These are phyloP conservation scores for Zostera marina DNA, from an alignment of 116 monocot species.

Conservation along the genomic window DNA sequence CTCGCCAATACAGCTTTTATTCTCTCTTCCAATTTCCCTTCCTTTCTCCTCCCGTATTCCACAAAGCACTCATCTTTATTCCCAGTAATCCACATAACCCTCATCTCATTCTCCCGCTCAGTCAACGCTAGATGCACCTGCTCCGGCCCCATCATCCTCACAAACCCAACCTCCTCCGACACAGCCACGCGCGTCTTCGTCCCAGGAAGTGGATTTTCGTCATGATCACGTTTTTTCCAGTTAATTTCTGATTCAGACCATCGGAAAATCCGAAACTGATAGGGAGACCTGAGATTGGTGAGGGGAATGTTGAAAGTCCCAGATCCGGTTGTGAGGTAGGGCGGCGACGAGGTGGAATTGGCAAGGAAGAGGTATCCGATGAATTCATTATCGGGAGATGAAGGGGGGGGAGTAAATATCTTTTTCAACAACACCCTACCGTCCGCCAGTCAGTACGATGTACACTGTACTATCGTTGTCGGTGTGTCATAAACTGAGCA, in stretches of 20 bases:
- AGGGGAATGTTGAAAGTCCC: slow-evolving; percentile 60
- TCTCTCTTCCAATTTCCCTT: slow-evolving; percentile 19
- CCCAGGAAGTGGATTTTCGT: slow-evolving; percentile 62
- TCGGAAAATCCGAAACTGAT: slow-evolving; percentile 72
- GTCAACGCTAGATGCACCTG: slow-evolving; percentile 83
- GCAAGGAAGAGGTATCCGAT: slow-evolving; percentile 84
- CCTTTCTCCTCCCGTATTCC: slow-evolving; percentile 39
- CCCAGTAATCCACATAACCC: slow-evolving; percentile 68
- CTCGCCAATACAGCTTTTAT: slow-evolving; percentile 34
- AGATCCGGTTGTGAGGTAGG: slow-evolving; percentile 33
- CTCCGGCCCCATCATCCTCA: slow-evolving; percentile 23
- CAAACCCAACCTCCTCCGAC: slow-evolving; percentile 32
- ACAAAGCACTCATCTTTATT: slow-evolving; percentile 26
- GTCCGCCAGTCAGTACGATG: no score
- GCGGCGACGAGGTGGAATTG: slow-evolving; percentile 13
- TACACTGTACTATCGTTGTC: no score
- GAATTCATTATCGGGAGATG: slow-evolving; percentile 50
- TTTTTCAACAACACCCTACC: no score
- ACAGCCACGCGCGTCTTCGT: slow-evolving; percentile 41
- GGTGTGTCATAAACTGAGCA: no score
- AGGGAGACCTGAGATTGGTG: slow-evolving; percentile 56
- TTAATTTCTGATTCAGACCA: slow-evolving; percentile 49
- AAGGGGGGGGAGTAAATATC: slow-evolving; percentile 82
- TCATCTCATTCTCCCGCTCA: slow-evolving; percentile 74
- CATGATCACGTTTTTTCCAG: slow-evolving; percentile 48